These are phyloP conservation scores for Penicillium silybi DNA, from an alignment of 495 filamentous ascomycete genomes.

Conservation along the genomic window DNA sequence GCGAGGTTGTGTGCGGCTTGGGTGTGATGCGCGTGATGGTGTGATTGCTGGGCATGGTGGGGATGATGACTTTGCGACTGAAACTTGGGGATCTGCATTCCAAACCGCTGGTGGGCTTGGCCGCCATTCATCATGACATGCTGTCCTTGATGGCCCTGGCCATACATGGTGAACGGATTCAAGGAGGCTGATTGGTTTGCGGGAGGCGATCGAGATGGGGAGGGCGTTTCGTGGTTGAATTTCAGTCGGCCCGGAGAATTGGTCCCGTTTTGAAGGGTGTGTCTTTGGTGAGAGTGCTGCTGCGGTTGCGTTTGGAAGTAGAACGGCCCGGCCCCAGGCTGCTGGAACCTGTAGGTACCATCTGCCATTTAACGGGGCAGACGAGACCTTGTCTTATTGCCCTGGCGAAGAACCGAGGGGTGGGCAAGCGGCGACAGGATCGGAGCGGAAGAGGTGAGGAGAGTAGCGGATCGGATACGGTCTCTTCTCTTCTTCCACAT, in stretches of 20 bases:
- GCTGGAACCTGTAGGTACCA: conserved; percentile 74
- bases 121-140: conserved; percentile 72
- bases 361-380: conserved; percentile 73
- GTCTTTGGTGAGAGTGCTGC: conserved; percentile 47
- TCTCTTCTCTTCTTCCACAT: conserved; percentile 54
- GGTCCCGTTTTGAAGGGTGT: conserved; percentile 55
- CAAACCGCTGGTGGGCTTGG: conserved; percentile 58
- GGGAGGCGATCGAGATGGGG: conserved; percentile 64
- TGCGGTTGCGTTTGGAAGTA: conserved; percentile 55
- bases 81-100: conserved; percentile 65
- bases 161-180: conserved; percentile 74
- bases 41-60: conserved; percentile 71
- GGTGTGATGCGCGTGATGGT: conserved; percentile 69
- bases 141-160: conserved; percentile 74
- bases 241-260: conserved; percentile 44
- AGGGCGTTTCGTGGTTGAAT: conserved; percentile 60
- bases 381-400: conserved; percentile 38
- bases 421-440: conserved; percentile 18
- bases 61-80: conserved; percentile 68
- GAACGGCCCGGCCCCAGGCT: conserved; percentile 64
- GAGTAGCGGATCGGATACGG: conserved; percentile 41
- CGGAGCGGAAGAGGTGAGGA: conserved; percentile 26
- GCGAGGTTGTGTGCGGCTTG: conserved; percentile 61
- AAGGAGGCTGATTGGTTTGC: conserved; percentile 62
- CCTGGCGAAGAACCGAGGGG: conserved; percentile 24